Evolutionary conservation across 768 basidiomycete genomes (phyloP).

Genomic region (Lentinula sp.): DNA sequence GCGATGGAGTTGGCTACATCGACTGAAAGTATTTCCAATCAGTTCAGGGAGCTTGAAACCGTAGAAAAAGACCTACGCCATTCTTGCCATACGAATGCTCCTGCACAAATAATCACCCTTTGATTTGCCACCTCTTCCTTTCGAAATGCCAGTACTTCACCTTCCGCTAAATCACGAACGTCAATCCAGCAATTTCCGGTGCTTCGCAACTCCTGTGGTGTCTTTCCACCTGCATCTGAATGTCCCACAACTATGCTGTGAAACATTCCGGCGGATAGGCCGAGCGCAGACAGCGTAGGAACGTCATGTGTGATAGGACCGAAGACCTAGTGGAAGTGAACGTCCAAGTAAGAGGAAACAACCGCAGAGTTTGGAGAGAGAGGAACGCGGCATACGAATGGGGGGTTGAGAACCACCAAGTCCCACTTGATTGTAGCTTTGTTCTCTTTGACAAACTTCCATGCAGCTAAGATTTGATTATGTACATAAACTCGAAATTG

Average conservation of each 20-base stretch:
- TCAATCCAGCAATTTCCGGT: slow-evolving; percentile 35
- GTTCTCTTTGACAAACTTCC: slow-evolving; percentile 36
- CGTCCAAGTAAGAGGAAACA: neutral
- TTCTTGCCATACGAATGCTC: slow-evolving; percentile 28
- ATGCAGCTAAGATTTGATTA: slow-evolving; percentile 26
- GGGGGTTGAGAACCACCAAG: slow-evolving; percentile 47
- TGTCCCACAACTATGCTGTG: slow-evolving; percentile 18
- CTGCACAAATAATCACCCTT: slow-evolving; percentile 45
- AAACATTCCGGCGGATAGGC: slow-evolving; percentile 27
- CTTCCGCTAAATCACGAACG: slow-evolving; percentile 51
- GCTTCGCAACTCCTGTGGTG: slow-evolving; percentile 13
- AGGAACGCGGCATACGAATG: slow-evolving; percentile 28
- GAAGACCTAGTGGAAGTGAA: neutral
- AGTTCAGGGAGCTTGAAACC: neutral
- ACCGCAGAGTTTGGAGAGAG: slow-evolving; percentile 8
- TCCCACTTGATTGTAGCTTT: slow-evolving; percentile 42
- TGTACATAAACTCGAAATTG: neutral
- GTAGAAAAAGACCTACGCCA: slow-evolving; percentile 20
- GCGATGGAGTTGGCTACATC: slow-evolving; percentile 19
- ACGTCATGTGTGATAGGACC: slow-evolving; percentile 41
- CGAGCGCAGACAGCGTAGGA: slow-evolving; percentile 25
- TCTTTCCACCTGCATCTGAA: slow-evolving; percentile 9
- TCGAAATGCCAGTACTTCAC: slow-evolving; percentile 47
- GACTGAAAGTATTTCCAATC: slow-evolving; percentile 15
- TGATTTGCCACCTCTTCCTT: slow-evolving; percentile 48